Conservation (phyloP, 108 stramenopile species). For the Skeletonema marinoi region DNA sequence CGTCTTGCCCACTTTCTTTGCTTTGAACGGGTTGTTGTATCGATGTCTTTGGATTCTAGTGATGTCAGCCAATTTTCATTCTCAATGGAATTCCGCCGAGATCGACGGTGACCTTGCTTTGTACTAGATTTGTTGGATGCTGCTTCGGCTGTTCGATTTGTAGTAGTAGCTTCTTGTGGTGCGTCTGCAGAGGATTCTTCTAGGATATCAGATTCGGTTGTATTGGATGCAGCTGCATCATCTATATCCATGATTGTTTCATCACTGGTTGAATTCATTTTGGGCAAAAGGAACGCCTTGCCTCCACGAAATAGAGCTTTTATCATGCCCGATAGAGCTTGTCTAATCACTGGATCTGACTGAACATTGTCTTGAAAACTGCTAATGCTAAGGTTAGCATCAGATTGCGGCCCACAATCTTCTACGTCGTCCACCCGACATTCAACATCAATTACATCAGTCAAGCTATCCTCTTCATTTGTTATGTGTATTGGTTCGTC, state of each 20-base stretch:
- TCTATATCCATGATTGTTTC: conserved; percentile 8
- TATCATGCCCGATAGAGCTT: neutral
- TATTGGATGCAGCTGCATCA: neutral
- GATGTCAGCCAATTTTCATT: neutral
- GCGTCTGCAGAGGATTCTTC: neutral
- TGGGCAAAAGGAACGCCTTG: neutral
- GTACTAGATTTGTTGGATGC: neutral
- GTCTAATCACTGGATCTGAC: neutral
- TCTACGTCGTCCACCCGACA: neutral
- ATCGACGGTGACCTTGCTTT: conserved; percentile 4
- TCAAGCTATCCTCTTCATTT: neutral
- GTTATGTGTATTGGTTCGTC: conserved; percentile 1
- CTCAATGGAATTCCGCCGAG: neutral
- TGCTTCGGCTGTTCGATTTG: neutral
- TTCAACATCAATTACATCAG: conserved; percentile 25
- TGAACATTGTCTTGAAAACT: neutral
- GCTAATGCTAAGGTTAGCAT: neutral
- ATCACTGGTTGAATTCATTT: conserved; percentile 15
- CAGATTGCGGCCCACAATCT: neutral
- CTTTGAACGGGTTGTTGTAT: conserved; percentile 24
- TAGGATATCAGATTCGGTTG: neutral
- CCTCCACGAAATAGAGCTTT: neutral
- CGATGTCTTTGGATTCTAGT: conserved; percentile 19
- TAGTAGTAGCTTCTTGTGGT: neutral
- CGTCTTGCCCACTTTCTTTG: conserved; percentile 34